phyloP scores from a whole-genome alignment of 139 green algal species.

The Tetradesmus lagerheimii region DNA sequence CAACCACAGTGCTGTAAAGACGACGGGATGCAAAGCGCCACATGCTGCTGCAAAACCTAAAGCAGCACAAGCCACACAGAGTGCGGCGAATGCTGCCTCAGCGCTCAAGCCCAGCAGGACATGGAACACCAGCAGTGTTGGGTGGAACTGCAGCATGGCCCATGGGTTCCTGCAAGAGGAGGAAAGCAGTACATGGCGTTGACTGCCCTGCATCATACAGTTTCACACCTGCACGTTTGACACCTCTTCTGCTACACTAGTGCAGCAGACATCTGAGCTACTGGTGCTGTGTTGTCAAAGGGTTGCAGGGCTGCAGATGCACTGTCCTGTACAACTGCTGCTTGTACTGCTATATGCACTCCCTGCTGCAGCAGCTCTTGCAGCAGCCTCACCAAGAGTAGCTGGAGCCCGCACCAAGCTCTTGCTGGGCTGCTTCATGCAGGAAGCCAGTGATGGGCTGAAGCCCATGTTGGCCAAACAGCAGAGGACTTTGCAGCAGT shows the following conservation, averaged over 20 bases:
- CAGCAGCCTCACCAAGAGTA: background rate
- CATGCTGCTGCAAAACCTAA: conserved; percentile 20
- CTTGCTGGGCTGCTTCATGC: background rate
- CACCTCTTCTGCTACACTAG: background rate
- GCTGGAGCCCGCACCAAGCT: background rate
- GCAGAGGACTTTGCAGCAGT: background rate
- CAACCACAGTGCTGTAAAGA: conserved; percentile 18
- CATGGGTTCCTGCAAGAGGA: conserved; percentile 7
- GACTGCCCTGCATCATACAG: no score
- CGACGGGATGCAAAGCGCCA: background rate
- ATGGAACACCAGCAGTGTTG: conserved; percentile 31
- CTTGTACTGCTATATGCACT: background rate
- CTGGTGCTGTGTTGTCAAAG: background rate
- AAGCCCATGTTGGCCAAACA: conserved; percentile 2
- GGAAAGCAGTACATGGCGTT: background rate
- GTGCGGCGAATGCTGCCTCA: background rate
- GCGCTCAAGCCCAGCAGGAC: background rate
- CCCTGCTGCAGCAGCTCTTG: background rate
- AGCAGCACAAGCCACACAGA: background rate
- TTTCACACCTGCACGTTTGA: background rate
- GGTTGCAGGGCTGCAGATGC: background rate
- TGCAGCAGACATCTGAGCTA: background rate
- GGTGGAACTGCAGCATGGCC: background rate
- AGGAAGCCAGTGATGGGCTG: conserved; percentile 21
- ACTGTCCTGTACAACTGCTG: no score